Evolutionary conservation across 2,329 filamentous ascomycete species (phyloP).

Genomic region (Colletotrichum simmondsii): DNA sequence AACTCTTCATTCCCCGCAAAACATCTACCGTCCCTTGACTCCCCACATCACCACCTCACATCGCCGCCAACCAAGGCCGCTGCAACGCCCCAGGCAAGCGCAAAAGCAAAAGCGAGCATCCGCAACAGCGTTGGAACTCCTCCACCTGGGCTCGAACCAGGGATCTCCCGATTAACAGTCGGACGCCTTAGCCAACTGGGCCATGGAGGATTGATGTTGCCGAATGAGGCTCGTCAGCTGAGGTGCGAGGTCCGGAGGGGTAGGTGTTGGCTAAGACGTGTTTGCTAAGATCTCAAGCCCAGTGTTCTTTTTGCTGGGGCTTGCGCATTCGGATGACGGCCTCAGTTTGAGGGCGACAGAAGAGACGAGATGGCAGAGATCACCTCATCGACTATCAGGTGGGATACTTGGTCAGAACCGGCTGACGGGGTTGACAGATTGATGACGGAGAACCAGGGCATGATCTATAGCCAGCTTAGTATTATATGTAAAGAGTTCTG

Average conservation of each 20-base stretch:
- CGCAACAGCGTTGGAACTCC: not conserved
- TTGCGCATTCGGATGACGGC: not conserved
- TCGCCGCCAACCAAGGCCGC: not conserved
- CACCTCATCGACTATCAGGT: too few species aligned
- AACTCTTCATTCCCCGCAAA: not conserved
- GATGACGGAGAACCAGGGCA: not conserved
- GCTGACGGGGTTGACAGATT: not conserved
- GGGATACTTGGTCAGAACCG: not conserved
- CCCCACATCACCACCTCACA: not conserved
- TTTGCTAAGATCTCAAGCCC: not conserved
- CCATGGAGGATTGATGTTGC: not conserved
- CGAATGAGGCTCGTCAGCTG: not conserved
- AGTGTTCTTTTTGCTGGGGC: not conserved
- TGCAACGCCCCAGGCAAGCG: not conserved
- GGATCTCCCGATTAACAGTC: constrained; percentile 9
- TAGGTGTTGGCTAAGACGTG: not conserved
- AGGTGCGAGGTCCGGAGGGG: not conserved
- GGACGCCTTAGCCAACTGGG: constrained; percentile 6
- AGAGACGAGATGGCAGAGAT: not conserved
- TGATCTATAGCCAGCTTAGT: not conserved
- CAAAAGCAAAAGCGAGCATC: not conserved
- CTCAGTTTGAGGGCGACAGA: not conserved
- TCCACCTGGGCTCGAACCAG: not conserved
- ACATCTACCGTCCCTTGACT: not conserved
- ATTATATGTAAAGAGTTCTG: not conserved